Evolutionary conservation across 139 green algal genomes (phyloP), one percentile per base, ranked within the genome.

Genomic region (Tetradesmus lagerheimii): DNA sequence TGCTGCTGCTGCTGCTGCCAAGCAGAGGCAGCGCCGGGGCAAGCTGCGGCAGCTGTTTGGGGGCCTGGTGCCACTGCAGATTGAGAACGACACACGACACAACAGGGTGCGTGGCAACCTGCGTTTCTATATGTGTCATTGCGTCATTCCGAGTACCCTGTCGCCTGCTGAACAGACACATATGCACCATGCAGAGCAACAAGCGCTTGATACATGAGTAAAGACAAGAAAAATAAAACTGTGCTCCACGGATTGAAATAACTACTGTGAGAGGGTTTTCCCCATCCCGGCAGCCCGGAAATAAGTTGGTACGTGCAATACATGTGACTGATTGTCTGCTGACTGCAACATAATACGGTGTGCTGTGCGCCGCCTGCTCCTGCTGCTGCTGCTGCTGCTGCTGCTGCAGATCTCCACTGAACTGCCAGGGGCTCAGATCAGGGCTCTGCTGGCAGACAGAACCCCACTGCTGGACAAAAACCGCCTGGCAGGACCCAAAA

Each of bases 361-460:
- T 31, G 64, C 64, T 11, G 29, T 31, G 23, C 15, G 8, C 64
- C 29, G 23, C 23, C 64, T 31, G 8, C 23, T 31, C 29, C 64
- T 29, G 15, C 16, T 75, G 71, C 71, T 47, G 76, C 76, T 18
- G 16, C 35, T 74, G 43, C 27, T 86, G 29, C 79, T 12, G 23
- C 43, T 74, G 43, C 50, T 34, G 50, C 81, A 87, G 81, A 37
- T 76, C 25, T 15, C 81, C 23, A 75, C 50, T 34, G 81, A 87
- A 50, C 34, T 87, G 31, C 45, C 47, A 20, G 50, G 81, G 20
- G 50, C 41, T 31, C 4, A 47, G 11, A 87, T 87, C 81, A 41
- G 81, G 23, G 81, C 81, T 39, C 47, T 87, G n/a, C 81, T 87
- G 81, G 20, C 31, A 31, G 81, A 87, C 47, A 39, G 81, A n/a